Conservation (phyloP, 2,329 filamentous ascomycete genomes). For the Zymoseptoria crescenta region DNA sequence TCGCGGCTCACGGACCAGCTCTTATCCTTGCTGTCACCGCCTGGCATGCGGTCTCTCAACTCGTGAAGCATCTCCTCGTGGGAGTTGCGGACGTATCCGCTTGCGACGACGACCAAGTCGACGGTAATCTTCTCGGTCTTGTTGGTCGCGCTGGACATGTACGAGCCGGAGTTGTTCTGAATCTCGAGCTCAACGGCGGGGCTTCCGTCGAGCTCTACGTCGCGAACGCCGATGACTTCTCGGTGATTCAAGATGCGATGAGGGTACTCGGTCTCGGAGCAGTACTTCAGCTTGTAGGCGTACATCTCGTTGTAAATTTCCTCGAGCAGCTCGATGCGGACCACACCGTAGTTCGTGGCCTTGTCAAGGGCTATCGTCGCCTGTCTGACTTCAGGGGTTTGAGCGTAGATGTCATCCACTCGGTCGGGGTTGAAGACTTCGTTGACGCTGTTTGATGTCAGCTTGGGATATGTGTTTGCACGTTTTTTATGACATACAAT, state of each 20-base stretch:
- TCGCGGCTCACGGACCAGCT: slow-evolving; percentile 65
- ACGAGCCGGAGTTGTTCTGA: slow-evolving; percentile 42
- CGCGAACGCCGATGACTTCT: slow-evolving; percentile 51
- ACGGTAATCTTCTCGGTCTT: slow-evolving; percentile 57
- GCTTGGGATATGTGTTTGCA: slow-evolving; percentile 19
- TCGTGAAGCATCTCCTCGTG: slow-evolving; percentile 69
- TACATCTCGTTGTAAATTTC: slow-evolving; percentile 83
- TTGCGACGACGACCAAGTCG: slow-evolving; percentile 77
- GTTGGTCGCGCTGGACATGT: slow-evolving; percentile 32
- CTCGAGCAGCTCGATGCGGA: slow-evolving; percentile 84
- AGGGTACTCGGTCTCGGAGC: slow-evolving; percentile 67
- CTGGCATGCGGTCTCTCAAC: slow-evolving; percentile 58
- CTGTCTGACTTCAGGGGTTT: slow-evolving; percentile 55
- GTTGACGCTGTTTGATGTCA: slow-evolving; percentile 59
- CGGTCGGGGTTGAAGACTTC: slow-evolving; percentile 90
- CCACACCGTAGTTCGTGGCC: slow-evolving; percentile 89
- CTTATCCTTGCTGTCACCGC: slow-evolving; percentile 36
- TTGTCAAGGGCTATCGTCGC: slow-evolving; percentile 60
- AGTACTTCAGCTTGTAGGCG: slow-evolving; percentile 66
- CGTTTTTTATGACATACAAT: slow-evolving; percentile 57
- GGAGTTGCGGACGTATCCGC: slow-evolving; percentile 71
- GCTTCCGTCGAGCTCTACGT: slow-evolving; percentile 29
- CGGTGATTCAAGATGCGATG: slow-evolving; percentile 69
- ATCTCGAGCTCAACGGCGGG: slow-evolving; percentile 52
- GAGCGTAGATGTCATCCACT: slow-evolving; percentile 67